These are phyloP conservation scores for Lodderomyces theae DNA, from an alignment of 1,139 yeast genomes.

Conservation along the genomic window DNA sequence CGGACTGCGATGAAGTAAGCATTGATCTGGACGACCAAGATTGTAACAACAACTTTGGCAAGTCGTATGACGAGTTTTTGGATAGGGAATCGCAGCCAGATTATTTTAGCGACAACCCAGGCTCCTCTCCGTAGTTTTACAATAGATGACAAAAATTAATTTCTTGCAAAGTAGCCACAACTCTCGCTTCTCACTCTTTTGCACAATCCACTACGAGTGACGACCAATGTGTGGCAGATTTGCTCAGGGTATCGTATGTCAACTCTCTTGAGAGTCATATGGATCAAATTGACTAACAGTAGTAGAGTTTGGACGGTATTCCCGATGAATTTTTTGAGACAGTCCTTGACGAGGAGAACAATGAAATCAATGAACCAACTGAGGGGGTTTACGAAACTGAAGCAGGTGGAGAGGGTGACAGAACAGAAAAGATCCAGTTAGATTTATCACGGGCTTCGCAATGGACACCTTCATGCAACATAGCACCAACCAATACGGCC, in stretches of 20 bases:
- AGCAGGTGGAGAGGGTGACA: slow-evolving; percentile 8
- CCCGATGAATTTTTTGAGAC: slow-evolving; percentile 27
- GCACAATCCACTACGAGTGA: no score
- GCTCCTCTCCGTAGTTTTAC: background rate
- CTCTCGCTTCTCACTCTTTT: background rate
- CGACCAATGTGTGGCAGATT: slow-evolving; percentile 45
- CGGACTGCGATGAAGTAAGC: slow-evolving; percentile 29
- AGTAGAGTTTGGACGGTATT: slow-evolving; percentile 21
- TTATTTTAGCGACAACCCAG: slow-evolving; percentile 15
- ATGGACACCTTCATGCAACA: slow-evolving; percentile 32
- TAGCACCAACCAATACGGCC: slow-evolving; percentile 41
- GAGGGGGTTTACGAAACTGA: slow-evolving; percentile 8
- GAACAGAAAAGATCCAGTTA: slow-evolving; percentile 9
- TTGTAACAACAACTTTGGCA: slow-evolving; percentile 32
- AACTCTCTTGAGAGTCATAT: background rate
- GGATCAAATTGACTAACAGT: background rate
- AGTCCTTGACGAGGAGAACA: slow-evolving; percentile 8
- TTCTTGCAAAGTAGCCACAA: background rate
- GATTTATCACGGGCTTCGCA: slow-evolving; percentile 11
- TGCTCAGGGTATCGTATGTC: slow-evolving; percentile 41
- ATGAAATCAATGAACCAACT: slow-evolving; percentile 2
- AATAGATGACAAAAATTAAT: background rate
- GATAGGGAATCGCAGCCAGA: slow-evolving; percentile 25
- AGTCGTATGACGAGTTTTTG: slow-evolving; percentile 36
- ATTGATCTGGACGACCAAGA: slow-evolving; percentile 36